Evolutionary conservation across 768 basidiomycete species (phyloP).

Genomic region (Pisolithus microcarpus): DNA sequence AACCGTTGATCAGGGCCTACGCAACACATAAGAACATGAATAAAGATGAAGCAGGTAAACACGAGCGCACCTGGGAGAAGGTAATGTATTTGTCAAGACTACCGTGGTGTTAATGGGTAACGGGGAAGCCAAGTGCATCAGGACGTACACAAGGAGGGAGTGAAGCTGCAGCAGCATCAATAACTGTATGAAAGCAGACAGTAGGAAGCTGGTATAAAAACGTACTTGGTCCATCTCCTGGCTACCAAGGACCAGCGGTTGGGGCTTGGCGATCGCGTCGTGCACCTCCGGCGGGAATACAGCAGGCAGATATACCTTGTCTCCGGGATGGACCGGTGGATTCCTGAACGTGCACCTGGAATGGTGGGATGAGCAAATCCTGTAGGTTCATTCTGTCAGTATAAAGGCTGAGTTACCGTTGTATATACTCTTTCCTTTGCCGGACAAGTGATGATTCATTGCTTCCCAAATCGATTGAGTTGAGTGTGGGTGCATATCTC

Average conservation of each 20-base stretch:
- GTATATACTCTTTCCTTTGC: slow-evolving; percentile 47
- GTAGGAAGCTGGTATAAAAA: neutral
- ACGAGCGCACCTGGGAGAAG: slow-evolving; percentile 1
- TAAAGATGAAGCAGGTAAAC: neutral
- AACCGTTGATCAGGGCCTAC: slow-evolving; percentile 2
- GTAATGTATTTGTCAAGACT: slow-evolving; percentile 4
- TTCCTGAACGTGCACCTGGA: slow-evolving; percentile 42
- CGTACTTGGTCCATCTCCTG: slow-evolving; percentile 44
- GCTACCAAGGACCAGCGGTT: slow-evolving; percentile 31
- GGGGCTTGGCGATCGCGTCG: slow-evolving; percentile 9
- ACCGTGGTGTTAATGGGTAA: neutral
- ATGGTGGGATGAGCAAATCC: neutral
- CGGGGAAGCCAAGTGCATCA: neutral
- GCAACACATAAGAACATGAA: neutral
- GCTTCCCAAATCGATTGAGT: slow-evolving; percentile 42
- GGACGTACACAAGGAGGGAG: slow-evolving; percentile 41
- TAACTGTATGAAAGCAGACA: neutral
- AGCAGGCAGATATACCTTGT: slow-evolving; percentile 42
- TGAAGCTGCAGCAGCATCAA: slow-evolving; percentile 33
- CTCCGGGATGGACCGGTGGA: slow-evolving; percentile 25
- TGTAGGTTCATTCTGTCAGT: neutral
- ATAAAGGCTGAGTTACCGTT: slow-evolving; percentile 31
- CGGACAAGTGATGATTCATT: slow-evolving; percentile 34
- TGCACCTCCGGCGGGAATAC: slow-evolving; percentile 40
- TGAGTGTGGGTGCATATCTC: slow-evolving; percentile 46